Evolutionary conservation across 441 rosid species (phyloP).

Genomic region (Erodium texanum): DNA sequence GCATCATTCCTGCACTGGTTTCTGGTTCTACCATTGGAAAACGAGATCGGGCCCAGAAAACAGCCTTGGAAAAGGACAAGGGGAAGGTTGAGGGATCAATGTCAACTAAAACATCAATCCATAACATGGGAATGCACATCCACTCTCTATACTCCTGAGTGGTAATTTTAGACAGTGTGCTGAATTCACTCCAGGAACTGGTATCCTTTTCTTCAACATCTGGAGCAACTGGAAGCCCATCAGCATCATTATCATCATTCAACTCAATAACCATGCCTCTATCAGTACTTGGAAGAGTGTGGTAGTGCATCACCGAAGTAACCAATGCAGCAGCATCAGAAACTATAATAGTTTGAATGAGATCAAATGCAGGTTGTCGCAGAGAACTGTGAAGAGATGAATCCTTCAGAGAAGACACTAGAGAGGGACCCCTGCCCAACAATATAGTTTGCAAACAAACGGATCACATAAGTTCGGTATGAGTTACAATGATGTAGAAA

Average conservation of each 20-base stretch:
- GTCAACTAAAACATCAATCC: constrained; percentile 79
- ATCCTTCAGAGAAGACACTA: constrained; percentile 80
- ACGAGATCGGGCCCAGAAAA: constrained; percentile 88
- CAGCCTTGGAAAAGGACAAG: constrained; percentile 73
- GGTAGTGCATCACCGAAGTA: constrained; percentile 41
- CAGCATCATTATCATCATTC: constrained; percentile 32
- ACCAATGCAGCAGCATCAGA: constrained; percentile 87
- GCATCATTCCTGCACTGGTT: constrained; percentile 48
- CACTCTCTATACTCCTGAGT: constrained; percentile 58
- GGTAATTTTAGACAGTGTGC: constrained; percentile 51
- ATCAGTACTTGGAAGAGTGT: constrained; percentile 19
- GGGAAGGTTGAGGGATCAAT: constrained; percentile 58
- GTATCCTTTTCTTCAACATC: constrained; percentile 41
- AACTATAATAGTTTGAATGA: constrained; percentile 65
- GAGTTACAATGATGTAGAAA: background rate
- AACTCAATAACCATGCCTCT: constrained; percentile 28
- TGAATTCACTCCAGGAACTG: constrained; percentile 67
- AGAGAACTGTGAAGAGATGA: constrained; percentile 82
- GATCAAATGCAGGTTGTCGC: constrained; percentile 95
- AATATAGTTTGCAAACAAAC: constrained; percentile 16
- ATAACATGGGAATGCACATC: constrained; percentile 95
- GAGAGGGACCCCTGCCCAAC: constrained; percentile 86
- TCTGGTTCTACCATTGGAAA: constrained; percentile 79
- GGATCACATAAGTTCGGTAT: constrained; percentile 10
- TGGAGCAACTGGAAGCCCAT: constrained; percentile 30